Conservation (phyloP, 108 stramenopile species). For the Skeletonema marinoi region DNA sequence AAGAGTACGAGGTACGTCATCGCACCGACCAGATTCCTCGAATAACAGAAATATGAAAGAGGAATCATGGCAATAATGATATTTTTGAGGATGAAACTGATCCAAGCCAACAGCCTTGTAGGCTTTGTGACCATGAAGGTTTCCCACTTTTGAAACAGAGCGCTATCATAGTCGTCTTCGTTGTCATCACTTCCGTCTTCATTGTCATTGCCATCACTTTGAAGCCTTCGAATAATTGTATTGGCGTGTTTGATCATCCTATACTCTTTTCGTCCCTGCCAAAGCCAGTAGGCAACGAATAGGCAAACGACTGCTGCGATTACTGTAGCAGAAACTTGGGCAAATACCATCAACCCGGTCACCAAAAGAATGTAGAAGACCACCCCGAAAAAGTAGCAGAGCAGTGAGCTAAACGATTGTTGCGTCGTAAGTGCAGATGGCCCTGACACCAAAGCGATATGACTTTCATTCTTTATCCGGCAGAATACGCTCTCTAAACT, state of each 20-base stretch:
- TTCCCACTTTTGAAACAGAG: slow-evolving; percentile 14
- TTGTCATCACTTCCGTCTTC: slow-evolving; percentile 1
- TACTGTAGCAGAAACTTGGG: neutral
- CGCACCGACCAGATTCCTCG: slow-evolving; percentile 19
- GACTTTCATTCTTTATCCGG: neutral
- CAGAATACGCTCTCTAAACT: slow-evolving; percentile 20
- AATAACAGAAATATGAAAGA: slow-evolving; percentile 7
- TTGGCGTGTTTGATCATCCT: neutral
- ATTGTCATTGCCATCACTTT: neutral
- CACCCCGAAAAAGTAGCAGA: slow-evolving; percentile 7
- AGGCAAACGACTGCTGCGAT: neutral
- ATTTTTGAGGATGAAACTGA: neutral
- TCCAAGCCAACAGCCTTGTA: neutral
- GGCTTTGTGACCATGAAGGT: slow-evolving; percentile 14
- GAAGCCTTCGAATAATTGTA: neutral
- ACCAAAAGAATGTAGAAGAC: slow-evolving; percentile 8
- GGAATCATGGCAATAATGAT: slow-evolving; percentile 1
- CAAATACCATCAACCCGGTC: slow-evolving; percentile 8
- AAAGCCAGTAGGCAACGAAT: neutral
- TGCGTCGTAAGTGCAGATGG: slow-evolving; percentile 1
- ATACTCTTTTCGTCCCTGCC: slow-evolving; percentile 1
- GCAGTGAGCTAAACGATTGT: neutral
- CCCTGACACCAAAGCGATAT: slow-evolving; percentile 1
- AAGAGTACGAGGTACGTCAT: slow-evolving; percentile 21
- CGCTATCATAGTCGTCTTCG: neutral